Conservation (phyloP, 345 rosid species). For the Balakata baccata region DNA sequence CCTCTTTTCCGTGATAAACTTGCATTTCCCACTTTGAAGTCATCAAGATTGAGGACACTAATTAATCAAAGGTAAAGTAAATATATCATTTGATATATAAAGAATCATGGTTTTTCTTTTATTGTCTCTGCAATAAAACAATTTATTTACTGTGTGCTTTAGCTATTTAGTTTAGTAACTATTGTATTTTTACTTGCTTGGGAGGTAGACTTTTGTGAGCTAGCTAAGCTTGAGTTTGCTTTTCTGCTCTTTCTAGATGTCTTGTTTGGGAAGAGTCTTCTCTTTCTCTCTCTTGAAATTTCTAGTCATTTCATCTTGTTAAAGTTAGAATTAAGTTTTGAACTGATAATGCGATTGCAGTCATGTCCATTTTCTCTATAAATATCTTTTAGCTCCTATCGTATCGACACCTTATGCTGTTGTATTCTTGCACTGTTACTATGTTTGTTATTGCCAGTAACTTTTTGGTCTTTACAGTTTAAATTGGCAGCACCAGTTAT, state of each 20-base stretch:
- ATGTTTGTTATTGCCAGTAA: background rate
- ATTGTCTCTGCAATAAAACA: background rate
- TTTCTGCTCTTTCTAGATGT: background rate
- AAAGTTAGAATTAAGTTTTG: background rate
- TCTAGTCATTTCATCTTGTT: background rate
- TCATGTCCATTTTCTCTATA: no score
- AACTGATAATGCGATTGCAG: no score
- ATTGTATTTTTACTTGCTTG: no score
- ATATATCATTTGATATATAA: background rate
- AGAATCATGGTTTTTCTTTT: background rate
- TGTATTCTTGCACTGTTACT: background rate
- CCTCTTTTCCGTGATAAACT: slow-evolving; percentile 75
- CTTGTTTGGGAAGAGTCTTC: background rate
- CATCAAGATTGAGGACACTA: slow-evolving; percentile 66
- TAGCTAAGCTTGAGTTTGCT: no score
- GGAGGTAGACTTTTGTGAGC: no score
- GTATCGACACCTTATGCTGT: background rate
- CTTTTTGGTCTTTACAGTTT: slow-evolving; percentile 44
- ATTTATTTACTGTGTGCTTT: background rate
- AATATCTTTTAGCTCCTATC: background rate
- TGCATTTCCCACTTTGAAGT: slow-evolving; percentile 57
- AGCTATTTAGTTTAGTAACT: no score
- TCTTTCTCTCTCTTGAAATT: background rate
- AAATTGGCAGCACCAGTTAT: slow-evolving; percentile 91
- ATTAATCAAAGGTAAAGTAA: slow-evolving; percentile 65